Conservation (phyloP, 345 rosid species). For the Aquilaria yunnanensis region DNA sequence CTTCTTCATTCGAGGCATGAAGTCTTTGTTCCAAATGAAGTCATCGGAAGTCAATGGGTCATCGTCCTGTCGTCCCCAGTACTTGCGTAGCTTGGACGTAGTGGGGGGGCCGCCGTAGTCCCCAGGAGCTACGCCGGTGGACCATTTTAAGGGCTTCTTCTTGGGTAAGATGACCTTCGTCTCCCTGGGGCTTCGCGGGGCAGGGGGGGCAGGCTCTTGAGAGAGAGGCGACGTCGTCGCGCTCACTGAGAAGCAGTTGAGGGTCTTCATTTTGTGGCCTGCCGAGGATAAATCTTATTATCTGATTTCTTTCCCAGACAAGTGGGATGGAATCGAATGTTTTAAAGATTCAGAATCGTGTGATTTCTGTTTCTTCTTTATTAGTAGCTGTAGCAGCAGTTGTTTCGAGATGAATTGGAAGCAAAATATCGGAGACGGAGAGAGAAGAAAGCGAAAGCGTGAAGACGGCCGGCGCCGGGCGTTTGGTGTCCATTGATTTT, state of each 20-base stretch:
- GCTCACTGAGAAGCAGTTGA: conserved; percentile 49
- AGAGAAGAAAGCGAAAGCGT: too few relatives aligned
- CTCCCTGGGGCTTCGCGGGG: conserved; percentile 29
- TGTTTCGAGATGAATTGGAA: too few relatives aligned
- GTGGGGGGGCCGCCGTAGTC: conserved; percentile 91
- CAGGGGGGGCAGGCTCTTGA: conserved; percentile 30
- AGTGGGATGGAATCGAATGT: too few relatives aligned
- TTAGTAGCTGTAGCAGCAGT: too few relatives aligned
- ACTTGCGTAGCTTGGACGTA: conserved; percentile 66
- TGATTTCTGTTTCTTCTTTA: too few relatives aligned
- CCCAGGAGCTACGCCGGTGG: conserved; percentile 89
- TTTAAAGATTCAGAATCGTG: too few relatives aligned
- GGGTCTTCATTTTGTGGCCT: conserved; percentile 44
- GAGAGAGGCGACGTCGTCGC: conserved; percentile 47
- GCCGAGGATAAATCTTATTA: not conserved
- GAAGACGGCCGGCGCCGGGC: too few relatives aligned
- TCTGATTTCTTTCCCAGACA: not conserved
- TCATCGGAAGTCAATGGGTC: conserved; percentile 89
- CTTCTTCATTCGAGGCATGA: conserved; percentile 68
- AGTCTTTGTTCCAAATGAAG: conserved; percentile 90
- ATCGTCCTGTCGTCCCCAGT: conserved; percentile 81
- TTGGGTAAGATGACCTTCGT: conserved; percentile 76
- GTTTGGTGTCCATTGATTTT: too few relatives aligned
- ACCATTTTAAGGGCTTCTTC: conserved; percentile 83
- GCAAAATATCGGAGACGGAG: too few relatives aligned